These are phyloP conservation scores for Stramenopiles sp. DNA, from an alignment of 352 stramenopile genomes.

Conservation along the genomic window DNA sequence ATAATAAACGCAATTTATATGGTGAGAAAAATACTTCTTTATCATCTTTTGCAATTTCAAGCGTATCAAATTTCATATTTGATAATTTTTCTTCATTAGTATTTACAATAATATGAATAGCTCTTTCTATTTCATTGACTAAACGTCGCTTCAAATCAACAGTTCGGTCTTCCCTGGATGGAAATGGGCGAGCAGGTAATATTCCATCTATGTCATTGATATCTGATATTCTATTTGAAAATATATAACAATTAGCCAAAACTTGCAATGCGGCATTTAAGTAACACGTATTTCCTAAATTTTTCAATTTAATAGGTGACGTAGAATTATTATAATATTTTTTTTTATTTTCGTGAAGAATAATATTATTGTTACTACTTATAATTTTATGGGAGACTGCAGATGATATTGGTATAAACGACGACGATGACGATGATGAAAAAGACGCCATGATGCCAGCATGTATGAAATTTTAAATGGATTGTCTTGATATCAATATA, in stretches of 20 bases:
- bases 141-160: neutral
- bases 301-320: neutral
- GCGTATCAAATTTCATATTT: neutral
- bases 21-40: neutral
- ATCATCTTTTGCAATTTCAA: neutral
- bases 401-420: neutral
- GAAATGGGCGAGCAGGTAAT: neutral
- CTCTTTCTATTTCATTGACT: neutral
- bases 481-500: no score
- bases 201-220: neutral
- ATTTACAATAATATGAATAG: neutral
- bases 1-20: neutral
- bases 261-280: neutral
- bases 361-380: neutral
- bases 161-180: neutral
- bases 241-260: neutral
- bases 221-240: neutral
- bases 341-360: no score
- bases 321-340: neutral
- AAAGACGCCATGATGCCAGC: no score
- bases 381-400: neutral
- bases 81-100: neutral
- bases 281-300: conserved; percentile 8
- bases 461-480: no score
- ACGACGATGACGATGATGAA: no score